phyloP scores from a whole-genome alignment of 352 stramenopile species.

The Phytophthora quininea region DNA sequence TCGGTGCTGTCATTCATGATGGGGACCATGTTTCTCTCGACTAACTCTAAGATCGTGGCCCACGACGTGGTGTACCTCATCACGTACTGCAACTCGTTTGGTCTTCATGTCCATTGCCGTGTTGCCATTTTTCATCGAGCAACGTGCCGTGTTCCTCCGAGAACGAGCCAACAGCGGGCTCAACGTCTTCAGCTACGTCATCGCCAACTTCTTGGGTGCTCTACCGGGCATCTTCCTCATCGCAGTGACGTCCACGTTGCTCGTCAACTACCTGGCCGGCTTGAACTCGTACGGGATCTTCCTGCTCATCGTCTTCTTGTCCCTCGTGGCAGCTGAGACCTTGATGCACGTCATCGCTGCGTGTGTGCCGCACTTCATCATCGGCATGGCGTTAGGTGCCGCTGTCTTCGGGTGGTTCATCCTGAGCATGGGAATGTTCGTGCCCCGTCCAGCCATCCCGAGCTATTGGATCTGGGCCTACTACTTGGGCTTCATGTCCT shows the following conservation, averaged over 20 bases:
- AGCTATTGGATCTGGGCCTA: slow-evolving; percentile 79
- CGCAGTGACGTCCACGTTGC: slow-evolving; percentile 49
- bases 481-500: slow-evolving; percentile 85
- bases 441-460: slow-evolving; percentile 59
- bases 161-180: slow-evolving; percentile 65
- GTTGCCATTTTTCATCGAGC: slow-evolving; percentile 86
- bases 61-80: slow-evolving; percentile 63
- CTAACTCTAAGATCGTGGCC: slow-evolving; percentile 26
- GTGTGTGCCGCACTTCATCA: slow-evolving; percentile 81
- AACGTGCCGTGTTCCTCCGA: slow-evolving; percentile 84
- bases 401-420: slow-evolving; percentile 87
- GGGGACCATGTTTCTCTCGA: slow-evolving; percentile 71
- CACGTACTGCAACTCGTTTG: slow-evolving; percentile 90
- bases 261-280: slow-evolving; percentile 52
- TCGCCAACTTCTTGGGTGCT: slow-evolving; percentile 68
- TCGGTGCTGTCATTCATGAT: slow-evolving; percentile 70
- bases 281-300: slow-evolving; percentile 66
- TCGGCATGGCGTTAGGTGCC: slow-evolving; percentile 79
- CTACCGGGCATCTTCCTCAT: slow-evolving; percentile 73
- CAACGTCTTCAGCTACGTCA: slow-evolving; percentile 73
- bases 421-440: slow-evolving; percentile 80
- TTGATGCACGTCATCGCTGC: slow-evolving; percentile 79
- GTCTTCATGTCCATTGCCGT: slow-evolving; percentile 91
- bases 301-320: slow-evolving; percentile 72
- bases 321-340: slow-evolving; percentile 75